These are phyloP conservation scores for Lithospermum erythrorhizon DNA, from an alignment of 257 asterid species.

Conservation along the genomic window DNA sequence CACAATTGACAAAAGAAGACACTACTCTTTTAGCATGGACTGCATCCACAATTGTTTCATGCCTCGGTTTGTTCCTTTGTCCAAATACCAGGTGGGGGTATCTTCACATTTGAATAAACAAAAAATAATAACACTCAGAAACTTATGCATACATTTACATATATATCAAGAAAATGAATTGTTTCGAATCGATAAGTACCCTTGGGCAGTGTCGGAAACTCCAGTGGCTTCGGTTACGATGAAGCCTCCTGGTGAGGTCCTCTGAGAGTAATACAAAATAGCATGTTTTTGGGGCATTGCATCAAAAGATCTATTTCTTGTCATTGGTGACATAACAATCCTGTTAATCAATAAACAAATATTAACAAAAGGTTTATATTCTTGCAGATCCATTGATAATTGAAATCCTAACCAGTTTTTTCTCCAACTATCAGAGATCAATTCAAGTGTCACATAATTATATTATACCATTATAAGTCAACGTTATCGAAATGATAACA, in stretches of 20 bases:
- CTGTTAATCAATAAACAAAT: conserved; percentile 11
- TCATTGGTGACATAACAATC: conserved; percentile 58
- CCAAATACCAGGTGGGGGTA: conserved; percentile 24
- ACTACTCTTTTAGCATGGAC: conserved; percentile 31
- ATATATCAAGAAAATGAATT: too few relatives aligned
- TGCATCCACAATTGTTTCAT: conserved; percentile 21
- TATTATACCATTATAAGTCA: too few relatives aligned
- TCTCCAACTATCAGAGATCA: not conserved
- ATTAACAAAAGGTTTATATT: too few relatives aligned
- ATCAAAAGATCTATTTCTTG: conserved; percentile 49
- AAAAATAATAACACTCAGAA: too few relatives aligned
- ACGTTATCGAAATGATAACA: too few relatives aligned
- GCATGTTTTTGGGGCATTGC: conserved; percentile 68
- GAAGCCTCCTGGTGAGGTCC: conserved; percentile 45
- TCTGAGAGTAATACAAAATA: conserved; percentile 48
- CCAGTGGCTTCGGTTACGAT: conserved; percentile 45
- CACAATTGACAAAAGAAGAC: conserved; percentile 24
- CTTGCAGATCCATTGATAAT: not conserved
- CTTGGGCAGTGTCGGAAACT: conserved; percentile 48
- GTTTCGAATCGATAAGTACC: conserved; percentile 3
- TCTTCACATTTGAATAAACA: too few relatives aligned
- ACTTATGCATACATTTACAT: too few relatives aligned
- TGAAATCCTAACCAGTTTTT: not conserved
- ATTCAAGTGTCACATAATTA: not conserved
- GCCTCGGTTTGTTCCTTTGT: conserved; percentile 31